A percentile compares a stretch with the other conserved stretches of the same genome.
These are phyloP conservation scores for Boletus subcaerulescens DNA, from an alignment of 768 basidiomycete genomes.

Conservation along the genomic window DNA sequence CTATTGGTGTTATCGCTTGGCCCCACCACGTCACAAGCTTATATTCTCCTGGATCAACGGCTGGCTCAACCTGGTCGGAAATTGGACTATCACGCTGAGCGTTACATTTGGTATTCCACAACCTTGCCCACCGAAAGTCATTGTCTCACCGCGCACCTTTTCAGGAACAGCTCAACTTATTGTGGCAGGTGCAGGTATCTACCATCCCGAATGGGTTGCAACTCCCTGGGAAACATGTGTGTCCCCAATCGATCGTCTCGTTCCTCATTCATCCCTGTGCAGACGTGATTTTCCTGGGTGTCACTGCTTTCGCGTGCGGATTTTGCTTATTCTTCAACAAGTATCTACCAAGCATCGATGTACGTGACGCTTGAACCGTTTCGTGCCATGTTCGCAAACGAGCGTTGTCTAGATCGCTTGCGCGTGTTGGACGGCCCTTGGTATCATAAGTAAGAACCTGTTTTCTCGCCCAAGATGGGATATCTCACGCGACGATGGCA, in stretches of 20 bases:
- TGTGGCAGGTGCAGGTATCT: constrained; percentile 58
- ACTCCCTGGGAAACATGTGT: constrained; percentile 60
- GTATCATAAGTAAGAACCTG: constrained; percentile 42
- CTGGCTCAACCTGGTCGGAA: constrained; percentile 66
- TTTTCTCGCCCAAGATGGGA: neutral
- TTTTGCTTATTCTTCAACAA: constrained; percentile 58
- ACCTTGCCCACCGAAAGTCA: neutral
- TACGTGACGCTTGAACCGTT: constrained; percentile 18
- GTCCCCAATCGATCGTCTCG: constrained; percentile 5
- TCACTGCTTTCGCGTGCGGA: constrained; percentile 44
- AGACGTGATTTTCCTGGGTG: constrained; percentile 57
- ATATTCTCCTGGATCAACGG: constrained; percentile 64
- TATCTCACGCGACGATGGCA: constrained; percentile 25
- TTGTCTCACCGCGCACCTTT: neutral
- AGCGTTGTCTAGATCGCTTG: constrained; percentile 45
- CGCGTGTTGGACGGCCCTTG: constrained; percentile 61
- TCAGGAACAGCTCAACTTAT: constrained; percentile 58
- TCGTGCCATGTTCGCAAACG: neutral
- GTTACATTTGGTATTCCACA: constrained; percentile 50
- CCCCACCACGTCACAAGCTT: constrained; percentile 48
- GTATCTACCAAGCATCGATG: constrained; percentile 49
- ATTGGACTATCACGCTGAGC: constrained; percentile 66
- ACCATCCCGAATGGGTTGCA: constrained; percentile 54
- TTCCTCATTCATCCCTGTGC: neutral
- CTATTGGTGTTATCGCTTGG: constrained; percentile 65